Base-by-base conservation (phyloP, 2,329 filamentous ascomycete species). In the Nemania abortiva region DNA sequence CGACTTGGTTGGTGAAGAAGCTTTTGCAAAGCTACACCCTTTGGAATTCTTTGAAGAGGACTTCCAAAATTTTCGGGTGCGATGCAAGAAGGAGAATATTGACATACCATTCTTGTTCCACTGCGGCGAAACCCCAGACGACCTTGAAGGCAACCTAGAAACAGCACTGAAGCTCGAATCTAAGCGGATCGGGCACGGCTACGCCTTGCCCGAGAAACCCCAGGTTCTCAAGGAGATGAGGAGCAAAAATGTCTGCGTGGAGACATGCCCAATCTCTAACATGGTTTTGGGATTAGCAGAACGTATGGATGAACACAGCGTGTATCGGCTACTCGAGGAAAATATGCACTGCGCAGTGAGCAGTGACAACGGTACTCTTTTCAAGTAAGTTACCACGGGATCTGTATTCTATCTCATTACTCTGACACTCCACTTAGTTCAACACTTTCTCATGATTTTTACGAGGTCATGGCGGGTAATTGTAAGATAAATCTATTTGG, bases 181-280 rank as follows among this genome's bases (percentile, higher is more conserved):
- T 1, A 91, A 89, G 79, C 89, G 92, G 15, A 91, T 94, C 59
- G 92, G 91, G 0, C 92, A 94, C 74, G 91, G 91, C 0, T 93
- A 91, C 73, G 88, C 91, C 0, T 81, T 94, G 3, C 83, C 90
- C 15, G 87, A 89, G 65, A 91, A 93, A 76, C 89, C 89, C 0
- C 81, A 87, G 45, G 81, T 93, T n/a, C 87, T 93, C 79, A 82
- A 89, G 70, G 81, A 86, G 58, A 92, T 93, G 86, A 89, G 87
- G 78, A 80, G 84, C 66, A 82, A 83, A n/a, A 83, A 84, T 10
- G 87, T 94, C 39, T 92, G 91, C 72, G 83, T 94, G n/a, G 92
- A 94, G 81, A 82, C 92, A 1, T 94, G 92, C 73, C 92, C 91
- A 0, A 93, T 93, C 58, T 93, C 91, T 0, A 94, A 94, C 75